Percentiles rank a stretch among this genome's conserved stretches.
phyloP scores from a whole-genome alignment of 1,139 yeast species.

The Lodderomyces orthopsilosis region DNA sequence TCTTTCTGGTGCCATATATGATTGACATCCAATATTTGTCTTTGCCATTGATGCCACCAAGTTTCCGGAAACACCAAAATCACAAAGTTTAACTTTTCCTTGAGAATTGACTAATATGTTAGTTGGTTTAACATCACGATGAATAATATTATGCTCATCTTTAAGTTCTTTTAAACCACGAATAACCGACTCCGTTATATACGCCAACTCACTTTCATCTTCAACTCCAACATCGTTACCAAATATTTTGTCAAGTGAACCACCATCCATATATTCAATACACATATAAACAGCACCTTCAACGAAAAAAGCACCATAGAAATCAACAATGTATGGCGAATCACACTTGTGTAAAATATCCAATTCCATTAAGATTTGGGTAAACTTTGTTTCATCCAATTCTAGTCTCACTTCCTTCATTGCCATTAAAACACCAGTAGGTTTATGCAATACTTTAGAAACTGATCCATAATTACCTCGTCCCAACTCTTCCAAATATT shows the following conservation, averaged over 20 bases:
- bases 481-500: constrained; percentile 82
- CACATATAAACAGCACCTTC: constrained; percentile 99
- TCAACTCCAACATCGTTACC: constrained; percentile 68
- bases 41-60: constrained; percentile 93
- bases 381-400: constrained; percentile 84
- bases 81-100: constrained; percentile 91
- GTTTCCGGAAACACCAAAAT: constrained; percentile 95
- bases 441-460: constrained; percentile 85
- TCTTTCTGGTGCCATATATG: constrained; percentile 99
- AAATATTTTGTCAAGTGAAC: constrained; percentile 85
- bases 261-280: constrained; percentile 98
- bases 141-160: constrained; percentile 85
- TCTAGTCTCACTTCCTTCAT: constrained; percentile 95
- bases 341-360: constrained; percentile 89
- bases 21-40: constrained; percentile 96
- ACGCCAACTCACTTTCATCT: constrained; percentile 73
- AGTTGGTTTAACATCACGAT: constrained; percentile 96
- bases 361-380: constrained; percentile 93
- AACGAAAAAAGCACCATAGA: constrained; percentile 94
- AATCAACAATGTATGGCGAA: constrained; percentile 89
- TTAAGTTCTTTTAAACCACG: constrained; percentile 81
- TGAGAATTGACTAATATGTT: constrained; percentile 76
- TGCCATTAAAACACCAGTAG: constrained; percentile 93
- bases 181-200: constrained; percentile 77
- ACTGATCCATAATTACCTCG: constrained; percentile 96